Percentiles rank a stretch among this genome's conserved stretches.
phyloP scores from a whole-genome alignment of 2,329 filamentous ascomycete species.

The Orbilia blumenaviensis region DNA sequence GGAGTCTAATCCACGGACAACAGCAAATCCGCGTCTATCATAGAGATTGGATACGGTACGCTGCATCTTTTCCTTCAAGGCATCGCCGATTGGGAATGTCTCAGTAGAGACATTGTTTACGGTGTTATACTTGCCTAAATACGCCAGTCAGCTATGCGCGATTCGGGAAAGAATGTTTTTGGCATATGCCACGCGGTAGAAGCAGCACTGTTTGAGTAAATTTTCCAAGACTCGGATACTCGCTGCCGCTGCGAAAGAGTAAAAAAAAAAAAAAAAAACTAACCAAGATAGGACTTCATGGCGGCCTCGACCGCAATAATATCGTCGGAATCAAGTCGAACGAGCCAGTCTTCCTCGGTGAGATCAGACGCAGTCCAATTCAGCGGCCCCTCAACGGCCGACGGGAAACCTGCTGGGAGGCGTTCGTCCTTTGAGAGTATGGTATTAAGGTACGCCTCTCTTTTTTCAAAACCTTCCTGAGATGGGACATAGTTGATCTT shows the following conservation, averaged over 20 bases:
- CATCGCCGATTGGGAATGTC: slow-evolving; percentile 37
- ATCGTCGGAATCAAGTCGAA: slow-evolving; percentile 27
- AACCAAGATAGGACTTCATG: slow-evolving; percentile 49
- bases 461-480: slow-evolving; percentile 21
- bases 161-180: not conserved
- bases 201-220: not conserved
- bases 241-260: not conserved
- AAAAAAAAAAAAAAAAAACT: slow-evolving; percentile 14
- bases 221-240: slow-evolving; percentile 10
- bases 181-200: not conserved
- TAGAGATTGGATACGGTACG: slow-evolving; percentile 58
- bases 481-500: slow-evolving; percentile 48
- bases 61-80: slow-evolving; percentile 42
- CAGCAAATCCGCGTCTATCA: slow-evolving; percentile 62
- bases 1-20: slow-evolving; percentile 65
- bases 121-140: slow-evolving; percentile 34
- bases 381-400: slow-evolving; percentile 10
- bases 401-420: slow-evolving; percentile 35
- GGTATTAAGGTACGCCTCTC: slow-evolving; percentile 28
- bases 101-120: slow-evolving; percentile 40
- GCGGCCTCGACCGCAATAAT: slow-evolving; percentile 34
- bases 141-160: slow-evolving; percentile 8
- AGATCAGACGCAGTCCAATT: slow-evolving; percentile 40
- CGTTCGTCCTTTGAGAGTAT: not conserved
- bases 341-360: slow-evolving; percentile 35